Percentiles rank a stretch among this genome's conserved stretches.
Evolutionary conservation across 1,284 basidiomycete species (phyloP).

Genomic region (Ganoderma lucidum): DNA sequence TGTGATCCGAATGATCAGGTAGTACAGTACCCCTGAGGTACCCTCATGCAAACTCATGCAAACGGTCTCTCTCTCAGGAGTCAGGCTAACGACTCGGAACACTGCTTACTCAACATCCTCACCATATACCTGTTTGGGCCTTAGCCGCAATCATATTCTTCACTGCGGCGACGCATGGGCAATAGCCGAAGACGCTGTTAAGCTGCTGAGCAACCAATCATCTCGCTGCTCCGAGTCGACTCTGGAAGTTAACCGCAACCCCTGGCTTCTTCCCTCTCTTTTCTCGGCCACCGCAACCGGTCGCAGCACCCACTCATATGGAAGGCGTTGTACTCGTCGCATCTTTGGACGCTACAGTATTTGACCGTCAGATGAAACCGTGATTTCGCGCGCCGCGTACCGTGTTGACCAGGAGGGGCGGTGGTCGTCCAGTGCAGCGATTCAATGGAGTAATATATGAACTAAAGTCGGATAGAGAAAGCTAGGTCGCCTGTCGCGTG

Average conservation of each 20-base stretch:
- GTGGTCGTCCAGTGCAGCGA: no score
- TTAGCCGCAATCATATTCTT: background rate
- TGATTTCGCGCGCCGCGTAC: no score
- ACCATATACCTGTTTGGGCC: background rate
- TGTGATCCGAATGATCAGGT: background rate
- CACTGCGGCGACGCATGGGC: background rate
- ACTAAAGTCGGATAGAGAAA: no score
- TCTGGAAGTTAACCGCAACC: background rate
- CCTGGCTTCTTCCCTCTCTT: background rate
- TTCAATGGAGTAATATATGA: no score
- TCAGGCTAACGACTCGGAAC: background rate
- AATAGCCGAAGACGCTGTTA: background rate
- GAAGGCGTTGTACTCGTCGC: constrained; percentile 2
- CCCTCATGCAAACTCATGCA: no score
- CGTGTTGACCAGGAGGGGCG: no score
- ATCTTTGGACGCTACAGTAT: background rate
- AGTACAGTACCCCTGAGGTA: no score
- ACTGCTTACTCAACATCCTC: background rate
- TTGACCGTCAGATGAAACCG: no score
- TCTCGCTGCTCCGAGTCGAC: background rate
- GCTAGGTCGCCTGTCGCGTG: no score
- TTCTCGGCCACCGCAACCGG: background rate
- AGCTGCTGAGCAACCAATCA: background rate
- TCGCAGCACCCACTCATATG: background rate
- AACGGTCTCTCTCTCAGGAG: no score